A percentile compares a stretch with the other conserved stretches of the same genome.
Evolutionary conservation across 2,329 filamentous ascomycete species (phyloP).

Genomic region (Claviceps citrina): DNA sequence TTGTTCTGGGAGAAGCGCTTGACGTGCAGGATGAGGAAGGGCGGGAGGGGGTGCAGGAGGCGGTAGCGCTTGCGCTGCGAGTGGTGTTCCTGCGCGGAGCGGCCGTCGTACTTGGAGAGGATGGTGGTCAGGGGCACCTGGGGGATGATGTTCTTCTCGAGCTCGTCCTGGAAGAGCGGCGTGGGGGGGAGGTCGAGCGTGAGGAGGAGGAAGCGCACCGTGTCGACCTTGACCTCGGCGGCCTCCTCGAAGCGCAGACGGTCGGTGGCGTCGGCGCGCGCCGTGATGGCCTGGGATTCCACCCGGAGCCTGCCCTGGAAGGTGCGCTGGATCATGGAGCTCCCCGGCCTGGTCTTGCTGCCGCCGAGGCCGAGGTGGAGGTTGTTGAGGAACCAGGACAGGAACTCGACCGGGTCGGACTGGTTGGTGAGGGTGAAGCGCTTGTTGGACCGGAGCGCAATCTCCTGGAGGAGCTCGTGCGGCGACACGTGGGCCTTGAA

Average conservation of each 20-base stretch:
- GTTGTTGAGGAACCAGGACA: constrained; percentile 96
- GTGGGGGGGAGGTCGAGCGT: constrained; percentile 85
- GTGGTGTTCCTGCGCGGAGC: constrained; percentile 73
- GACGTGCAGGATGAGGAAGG: constrained; percentile 84
- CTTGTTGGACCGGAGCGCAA: constrained; percentile 78
- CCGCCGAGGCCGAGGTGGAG: constrained; percentile 84
- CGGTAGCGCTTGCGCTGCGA: constrained; percentile 81
- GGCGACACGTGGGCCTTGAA: constrained; percentile 96
- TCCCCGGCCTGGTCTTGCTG: constrained; percentile 69
- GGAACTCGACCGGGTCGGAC: constrained; percentile 89
- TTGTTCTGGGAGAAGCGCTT: constrained; percentile 96
- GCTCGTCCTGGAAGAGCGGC: constrained; percentile 88
- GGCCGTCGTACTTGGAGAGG: constrained; percentile 83
- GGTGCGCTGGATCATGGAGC: constrained; percentile 75
- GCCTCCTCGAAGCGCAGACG: constrained; percentile 87
- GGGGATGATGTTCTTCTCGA: constrained; percentile 91
- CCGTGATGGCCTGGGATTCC: constrained; percentile 85
- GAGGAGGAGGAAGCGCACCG: constrained; percentile 73
- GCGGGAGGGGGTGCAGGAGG: constrained; percentile 76
- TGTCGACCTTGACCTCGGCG: constrained; percentile 60
- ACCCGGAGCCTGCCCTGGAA: constrained; percentile 89
- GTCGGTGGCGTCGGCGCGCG: constrained; percentile 74
- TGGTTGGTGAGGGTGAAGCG: constrained; percentile 82
- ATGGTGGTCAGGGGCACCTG: constrained; percentile 73
- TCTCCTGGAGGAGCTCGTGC: constrained; percentile 90